A percentile compares a stretch with the other conserved stretches of the same genome.
Conservation (phyloP, 2,329 filamentous ascomycete genomes). For the Drechslerella coelobrocha region DNA sequence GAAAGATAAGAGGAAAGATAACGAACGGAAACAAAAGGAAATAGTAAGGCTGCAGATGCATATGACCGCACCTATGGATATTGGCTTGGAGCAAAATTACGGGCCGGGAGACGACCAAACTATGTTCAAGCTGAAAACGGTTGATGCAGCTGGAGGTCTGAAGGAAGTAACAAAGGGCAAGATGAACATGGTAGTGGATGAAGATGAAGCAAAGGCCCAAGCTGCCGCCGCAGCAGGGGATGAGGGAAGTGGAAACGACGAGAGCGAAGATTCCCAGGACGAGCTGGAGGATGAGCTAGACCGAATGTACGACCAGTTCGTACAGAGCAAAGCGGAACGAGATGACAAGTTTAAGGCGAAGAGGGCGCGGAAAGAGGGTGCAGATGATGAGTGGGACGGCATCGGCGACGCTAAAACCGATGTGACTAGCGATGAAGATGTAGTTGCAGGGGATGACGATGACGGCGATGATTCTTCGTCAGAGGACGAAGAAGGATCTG, state of each 20-base stretch:
- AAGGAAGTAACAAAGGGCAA: constrained; percentile 75
- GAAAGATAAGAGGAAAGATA: constrained; percentile 82
- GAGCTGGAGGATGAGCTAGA: constrained; percentile 84
- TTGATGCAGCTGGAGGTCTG: constrained; percentile 76
- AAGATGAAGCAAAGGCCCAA: constrained; percentile 64
- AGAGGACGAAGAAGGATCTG: constrained; percentile 61
- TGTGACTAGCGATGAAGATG: constrained; percentile 66
- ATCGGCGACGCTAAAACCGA: constrained; percentile 73
- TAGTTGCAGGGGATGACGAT: constrained; percentile 64
- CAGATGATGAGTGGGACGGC: constrained; percentile 91
- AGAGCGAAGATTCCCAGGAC: constrained; percentile 72
- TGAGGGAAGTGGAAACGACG: constrained; percentile 69
- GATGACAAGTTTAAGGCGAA: constrained; percentile 92
- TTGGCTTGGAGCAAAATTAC: constrained; percentile 80
- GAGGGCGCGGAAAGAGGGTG: constrained; percentile 78
- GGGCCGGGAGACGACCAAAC: constrained; percentile 79
- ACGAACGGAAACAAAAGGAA: constrained; percentile 92
- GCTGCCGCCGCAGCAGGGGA: constrained; percentile 65
- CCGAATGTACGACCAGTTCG: constrained; percentile 83
- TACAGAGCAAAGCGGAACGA: constrained; percentile 75
- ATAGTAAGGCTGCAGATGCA: constrained; percentile 96
- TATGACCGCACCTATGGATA: constrained; percentile 95
- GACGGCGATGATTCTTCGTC: constrained; percentile 69
- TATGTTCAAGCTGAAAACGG: constrained; percentile 83
- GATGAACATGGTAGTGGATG: constrained; percentile 73